phyloP scores from a whole-genome alignment of 805 yeast genomes.

The Candida chauliodis region DNA sequence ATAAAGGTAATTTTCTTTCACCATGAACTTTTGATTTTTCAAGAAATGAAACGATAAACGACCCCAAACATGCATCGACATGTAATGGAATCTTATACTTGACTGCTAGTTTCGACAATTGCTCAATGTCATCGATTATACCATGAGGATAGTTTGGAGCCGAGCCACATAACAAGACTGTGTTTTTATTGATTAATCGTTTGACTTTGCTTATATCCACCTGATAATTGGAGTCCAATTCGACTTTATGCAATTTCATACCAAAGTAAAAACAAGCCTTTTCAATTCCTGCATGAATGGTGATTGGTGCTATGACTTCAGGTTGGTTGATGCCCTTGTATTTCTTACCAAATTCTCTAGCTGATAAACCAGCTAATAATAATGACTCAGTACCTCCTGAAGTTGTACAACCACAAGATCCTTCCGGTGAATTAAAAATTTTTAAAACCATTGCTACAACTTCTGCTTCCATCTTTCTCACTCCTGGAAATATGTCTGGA shows the following conservation, averaged over 20 bases:
- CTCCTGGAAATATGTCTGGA: conserved; percentile 96
- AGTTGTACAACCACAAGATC: conserved; percentile 68
- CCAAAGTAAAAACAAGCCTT: conserved; percentile 91
- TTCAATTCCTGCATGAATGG: conserved; percentile 93
- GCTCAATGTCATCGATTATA: conserved; percentile 82
- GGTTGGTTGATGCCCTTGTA: conserved; percentile 61
- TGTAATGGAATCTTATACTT: conserved; percentile 78
- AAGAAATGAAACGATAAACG: conserved; percentile 81
- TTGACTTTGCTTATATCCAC: conserved; percentile 64
- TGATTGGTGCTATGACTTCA: conserved; percentile 83
- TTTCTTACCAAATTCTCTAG: conserved; percentile 68
- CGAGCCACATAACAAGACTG: conserved; percentile 83
- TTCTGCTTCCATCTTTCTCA: conserved; percentile 94
- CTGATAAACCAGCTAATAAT: conserved; percentile 80
- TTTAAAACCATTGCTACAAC: conserved; percentile 86
- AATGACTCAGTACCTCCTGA: conserved; percentile 97
- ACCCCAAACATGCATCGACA: conserved; percentile 94
- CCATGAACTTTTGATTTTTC: conserved; percentile 54
- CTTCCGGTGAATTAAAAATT: conserved; percentile 72
- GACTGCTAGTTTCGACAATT: conserved; percentile 62
- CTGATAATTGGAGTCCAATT: conserved; percentile 61
- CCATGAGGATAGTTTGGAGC: conserved; percentile 99
- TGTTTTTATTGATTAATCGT: conserved; percentile 68
- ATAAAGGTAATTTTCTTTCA: conserved; percentile 43
- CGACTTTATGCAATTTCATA: conserved; percentile 79